Base-by-base conservation (phyloP, 768 basidiomycete species). In the Suillus brevipes region DNA sequence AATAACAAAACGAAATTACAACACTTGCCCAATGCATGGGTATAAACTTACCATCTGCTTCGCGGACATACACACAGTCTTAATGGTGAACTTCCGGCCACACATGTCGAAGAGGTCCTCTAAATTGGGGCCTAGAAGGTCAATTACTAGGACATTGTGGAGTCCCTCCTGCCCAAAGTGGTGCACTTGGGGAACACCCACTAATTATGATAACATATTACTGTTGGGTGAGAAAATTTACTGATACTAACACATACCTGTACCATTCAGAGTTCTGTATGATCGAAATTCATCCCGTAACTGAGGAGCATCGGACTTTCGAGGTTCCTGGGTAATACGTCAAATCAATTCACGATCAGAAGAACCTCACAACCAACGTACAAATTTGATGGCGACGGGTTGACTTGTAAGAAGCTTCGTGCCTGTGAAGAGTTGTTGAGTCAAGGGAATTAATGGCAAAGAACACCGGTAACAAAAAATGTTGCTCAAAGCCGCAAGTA, bases 91-190 rank as follows among this genome's bases (percentile, higher is more conserved):
- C 80, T 98, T 98, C 69, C 97, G 90, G n/a, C 90, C 88, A 75
- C 96, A 99, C 94, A 97, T 95, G 79, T 99, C 97, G 74, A 99
- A 99, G 40, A 99, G 84, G 75, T 99, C 97, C 79, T 99, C 97
- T 52, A 99, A 81, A 71, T 95, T 97, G 25, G 97, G 97, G n/a
- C 97, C 97, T 16, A 99, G 84, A 37, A 99, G 84, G 80, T 99
- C 97, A 66, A 96, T 92, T 75, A 92, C 92, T 58, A 94, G 86
- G 64, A 93, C 94, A 77, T 99, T 99, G 81, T 99, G 97, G 49
- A 99, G 84, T 16, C 97, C 97, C 78, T 99, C 97, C 77, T 97
- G 95, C 57, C 97, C 97, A 73, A 99, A 99, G 82, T 99, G 92
- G 79, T 99, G 95, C 36, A 98, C 97, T 77, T 99, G 96, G 2